Percentiles rank a stretch among this genome's conserved stretches.
Evolutionary conservation across 129 eudicot species (phyloP).

Genomic region (Smallanthus sonchifolius): DNA sequence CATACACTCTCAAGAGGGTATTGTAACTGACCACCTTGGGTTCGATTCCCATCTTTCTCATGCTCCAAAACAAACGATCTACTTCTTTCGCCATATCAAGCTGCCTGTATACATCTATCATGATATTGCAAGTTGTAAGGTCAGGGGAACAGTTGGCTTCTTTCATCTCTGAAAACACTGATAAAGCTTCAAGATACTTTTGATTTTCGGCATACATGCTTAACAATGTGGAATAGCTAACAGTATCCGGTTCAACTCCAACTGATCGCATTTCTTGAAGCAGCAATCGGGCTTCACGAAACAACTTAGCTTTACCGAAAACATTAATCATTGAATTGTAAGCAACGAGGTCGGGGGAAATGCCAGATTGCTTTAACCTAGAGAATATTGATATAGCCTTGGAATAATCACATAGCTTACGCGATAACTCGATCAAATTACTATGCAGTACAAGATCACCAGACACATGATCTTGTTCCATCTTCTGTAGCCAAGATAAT

Average conservation of each 20-base stretch:
- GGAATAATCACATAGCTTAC: constrained; percentile 73
- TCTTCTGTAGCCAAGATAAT: constrained; percentile 80
- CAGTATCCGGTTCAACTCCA: constrained; percentile 65
- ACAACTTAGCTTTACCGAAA: constrained; percentile 86
- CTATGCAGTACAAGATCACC: constrained; percentile 92
- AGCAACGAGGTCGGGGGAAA: constrained; percentile 78
- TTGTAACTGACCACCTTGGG: constrained; percentile 93
- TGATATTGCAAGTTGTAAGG: constrained; percentile 80
- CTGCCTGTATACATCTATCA: constrained; percentile 93
- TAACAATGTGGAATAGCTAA: constrained; percentile 75
- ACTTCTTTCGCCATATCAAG: constrained; percentile 98
- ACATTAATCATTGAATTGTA: constrained; percentile 88
- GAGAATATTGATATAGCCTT: constrained; percentile 81
- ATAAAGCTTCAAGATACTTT: constrained; percentile 70
- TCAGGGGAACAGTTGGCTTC: constrained; percentile 54
- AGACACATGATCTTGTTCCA: constrained; percentile 79
- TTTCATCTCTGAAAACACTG: constrained; percentile 78
- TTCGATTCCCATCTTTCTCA: constrained; percentile 79
- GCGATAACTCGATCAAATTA: constrained; percentile 81
- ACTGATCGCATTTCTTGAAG: constrained; percentile 63
- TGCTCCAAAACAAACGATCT: constrained; percentile 79
- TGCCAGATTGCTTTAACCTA: constrained; percentile 62
- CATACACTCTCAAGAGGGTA: constrained; percentile 84
- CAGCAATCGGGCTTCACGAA: constrained; percentile 59
- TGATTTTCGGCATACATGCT: constrained; percentile 67